Evolutionary conservation across 768 basidiomycete genomes (phyloP).

Genomic region (Pulveroboletus sp.): DNA sequence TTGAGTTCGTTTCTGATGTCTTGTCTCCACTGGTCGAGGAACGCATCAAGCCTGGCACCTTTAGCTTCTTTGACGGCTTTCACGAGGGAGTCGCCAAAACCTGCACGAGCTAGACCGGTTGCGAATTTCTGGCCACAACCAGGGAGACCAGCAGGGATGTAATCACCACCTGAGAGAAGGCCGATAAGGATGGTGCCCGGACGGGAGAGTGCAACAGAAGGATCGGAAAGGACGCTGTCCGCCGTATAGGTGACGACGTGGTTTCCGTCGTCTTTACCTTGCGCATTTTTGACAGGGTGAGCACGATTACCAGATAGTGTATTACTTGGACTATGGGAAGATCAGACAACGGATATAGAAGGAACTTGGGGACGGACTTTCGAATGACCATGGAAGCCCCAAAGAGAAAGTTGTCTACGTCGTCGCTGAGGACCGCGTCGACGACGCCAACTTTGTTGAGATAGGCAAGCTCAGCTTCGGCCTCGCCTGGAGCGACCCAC

Average conservation of each 20-base stretch:
- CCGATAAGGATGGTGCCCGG: slow-evolving; percentile 79
- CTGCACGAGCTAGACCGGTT: slow-evolving; percentile 73
- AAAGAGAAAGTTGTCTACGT: slow-evolving; percentile 90
- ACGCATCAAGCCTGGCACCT: slow-evolving; percentile 42
- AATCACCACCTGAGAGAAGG: slow-evolving; percentile 87
- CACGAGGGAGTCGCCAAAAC: slow-evolving; percentile 69
- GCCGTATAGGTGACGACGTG: slow-evolving; percentile 46
- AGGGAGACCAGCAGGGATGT: slow-evolving; percentile 63
- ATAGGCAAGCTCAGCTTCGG: slow-evolving; percentile 89
- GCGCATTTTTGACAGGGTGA: slow-evolving; percentile 57
- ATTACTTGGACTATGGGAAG: slow-evolving; percentile 51
- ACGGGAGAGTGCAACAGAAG: slow-evolving; percentile 46
- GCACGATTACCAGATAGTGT: slow-evolving; percentile 68
- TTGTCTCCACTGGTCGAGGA: slow-evolving; percentile 60
- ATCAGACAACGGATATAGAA: slow-evolving; percentile 2
- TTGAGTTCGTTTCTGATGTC: slow-evolving; percentile 58
- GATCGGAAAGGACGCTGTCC: slow-evolving; percentile 38
- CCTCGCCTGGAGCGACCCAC: slow-evolving; percentile 85
- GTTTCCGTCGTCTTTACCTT: slow-evolving; percentile 71
- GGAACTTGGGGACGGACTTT: slow-evolving; percentile 47
- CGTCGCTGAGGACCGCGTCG: slow-evolving; percentile 87
- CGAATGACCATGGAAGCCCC: slow-evolving; percentile 80
- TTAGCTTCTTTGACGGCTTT: slow-evolving; percentile 50
- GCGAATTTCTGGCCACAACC: slow-evolving; percentile 70
- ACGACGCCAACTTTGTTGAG: slow-evolving; percentile 78